Conservation (phyloP, 2,329 filamentous ascomycete genomes). For the Aspergillus novofumigatus region DNA sequence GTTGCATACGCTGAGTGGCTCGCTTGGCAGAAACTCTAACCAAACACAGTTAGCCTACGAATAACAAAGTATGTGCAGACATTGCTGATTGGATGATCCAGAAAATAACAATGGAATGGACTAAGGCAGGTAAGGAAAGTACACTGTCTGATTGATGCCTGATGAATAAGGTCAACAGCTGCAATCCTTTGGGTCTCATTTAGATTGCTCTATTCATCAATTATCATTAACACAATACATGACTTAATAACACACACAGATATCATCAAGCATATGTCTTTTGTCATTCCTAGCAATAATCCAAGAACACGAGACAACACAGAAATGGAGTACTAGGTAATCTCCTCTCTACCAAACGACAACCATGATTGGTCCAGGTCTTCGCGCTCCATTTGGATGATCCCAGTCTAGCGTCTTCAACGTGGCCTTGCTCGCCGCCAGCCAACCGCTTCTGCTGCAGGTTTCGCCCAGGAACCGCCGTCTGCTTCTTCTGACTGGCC, state of each 20-base stretch:
- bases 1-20: constrained; percentile 1
- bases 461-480: constrained; percentile 17
- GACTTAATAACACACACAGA: not conserved
- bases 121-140: not conserved
- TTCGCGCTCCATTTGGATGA: not conserved
- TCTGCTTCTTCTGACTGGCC: constrained; percentile 5
- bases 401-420: constrained; percentile 18
- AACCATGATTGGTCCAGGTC: constrained; percentile 6
- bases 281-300: not conserved
- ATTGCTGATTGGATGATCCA: not conserved
- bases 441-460: constrained; percentile 11
- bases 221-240: not conserved
- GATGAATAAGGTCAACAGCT: not conserved
- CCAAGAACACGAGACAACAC: no score
- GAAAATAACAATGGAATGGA: not conserved
- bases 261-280: not conserved
- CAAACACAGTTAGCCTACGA: not conserved
- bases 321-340: not conserved
- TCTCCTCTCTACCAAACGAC: not conserved
- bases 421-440: constrained; percentile 20
- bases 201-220: not conserved
- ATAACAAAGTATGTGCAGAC: not conserved
- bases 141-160: not conserved
- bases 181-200: not conserved
- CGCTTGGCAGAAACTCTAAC: not conserved